These are phyloP conservation scores for Neofusicoccum parvum DNA, from an alignment of 2,329 filamentous ascomycete species.

Conservation along the genomic window DNA sequence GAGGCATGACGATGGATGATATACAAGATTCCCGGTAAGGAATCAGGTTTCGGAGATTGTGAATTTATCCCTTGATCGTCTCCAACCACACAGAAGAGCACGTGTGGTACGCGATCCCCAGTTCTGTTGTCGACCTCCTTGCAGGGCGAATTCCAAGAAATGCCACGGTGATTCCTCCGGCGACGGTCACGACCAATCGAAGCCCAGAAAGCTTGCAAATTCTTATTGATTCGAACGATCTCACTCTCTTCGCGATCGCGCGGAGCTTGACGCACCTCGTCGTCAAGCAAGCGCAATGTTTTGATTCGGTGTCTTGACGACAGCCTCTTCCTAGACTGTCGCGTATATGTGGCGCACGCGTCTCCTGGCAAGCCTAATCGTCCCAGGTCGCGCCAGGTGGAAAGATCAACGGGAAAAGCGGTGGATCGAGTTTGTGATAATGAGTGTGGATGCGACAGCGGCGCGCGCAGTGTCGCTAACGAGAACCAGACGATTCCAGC, in stretches of 20 bases:
- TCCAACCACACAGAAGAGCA: conserved; percentile 14
- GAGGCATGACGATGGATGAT: conserved; percentile 35
- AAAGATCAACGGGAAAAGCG: conserved; percentile 7
- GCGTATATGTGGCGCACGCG: conserved; percentile 13
- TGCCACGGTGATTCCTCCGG: background rate
- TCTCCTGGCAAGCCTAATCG: background rate
- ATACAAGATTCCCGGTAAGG: conserved; percentile 17
- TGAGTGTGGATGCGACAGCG: conserved; percentile 19
- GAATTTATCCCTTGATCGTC: conserved; percentile 19
- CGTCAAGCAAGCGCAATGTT: background rate
- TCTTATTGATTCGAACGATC: background rate
- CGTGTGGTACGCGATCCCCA: conserved; percentile 12
- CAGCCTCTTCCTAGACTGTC: background rate
- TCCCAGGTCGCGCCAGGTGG: background rate
- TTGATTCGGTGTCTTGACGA: background rate
- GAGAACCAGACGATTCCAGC: background rate
- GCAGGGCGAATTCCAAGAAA: conserved; percentile 17
- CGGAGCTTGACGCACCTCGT: background rate
- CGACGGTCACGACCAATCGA: background rate
- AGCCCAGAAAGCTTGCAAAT: conserved; percentile 10
- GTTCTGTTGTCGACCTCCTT: conserved; percentile 12
- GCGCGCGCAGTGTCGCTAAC: conserved; percentile 13
- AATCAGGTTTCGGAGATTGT: conserved; percentile 18
- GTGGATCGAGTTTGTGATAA: conserved; percentile 17
- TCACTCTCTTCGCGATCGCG: background rate